Conservation (phyloP, 2,329 filamentous ascomycete genomes). For the Fusarium camptoceras region DNA sequence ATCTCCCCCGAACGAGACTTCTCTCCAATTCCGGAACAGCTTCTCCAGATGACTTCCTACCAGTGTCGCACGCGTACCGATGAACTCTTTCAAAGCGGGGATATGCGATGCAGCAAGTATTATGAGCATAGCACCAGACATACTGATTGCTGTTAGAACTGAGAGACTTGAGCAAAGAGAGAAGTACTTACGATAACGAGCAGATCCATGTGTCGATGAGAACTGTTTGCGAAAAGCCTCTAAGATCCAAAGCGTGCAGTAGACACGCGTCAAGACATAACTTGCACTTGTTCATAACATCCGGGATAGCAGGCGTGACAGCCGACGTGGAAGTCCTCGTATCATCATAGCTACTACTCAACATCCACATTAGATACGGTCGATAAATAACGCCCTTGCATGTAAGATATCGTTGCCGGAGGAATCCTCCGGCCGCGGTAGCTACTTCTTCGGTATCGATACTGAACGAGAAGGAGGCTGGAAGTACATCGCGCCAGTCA, state of each 20-base stretch:
- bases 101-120: slow-evolving; percentile 59
- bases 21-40: slow-evolving; percentile 58
- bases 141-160: slow-evolving; percentile 46
- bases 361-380: slow-evolving; percentile 63
- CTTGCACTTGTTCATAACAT: slow-evolving; percentile 57
- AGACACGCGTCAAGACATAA: slow-evolving; percentile 61
- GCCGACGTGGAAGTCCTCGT: slow-evolving; percentile 36
- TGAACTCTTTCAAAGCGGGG: slow-evolving; percentile 52
- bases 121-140: slow-evolving; percentile 63
- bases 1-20: slow-evolving; percentile 51
- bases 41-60: slow-evolving; percentile 57
- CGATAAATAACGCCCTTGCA: slow-evolving; percentile 65
- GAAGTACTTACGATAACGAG: slow-evolving; percentile 59
- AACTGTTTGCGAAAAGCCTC: slow-evolving; percentile 62
- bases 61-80: slow-evolving; percentile 53
- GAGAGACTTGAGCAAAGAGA: rapidly evolving
- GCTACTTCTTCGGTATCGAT: slow-evolving; percentile 47
- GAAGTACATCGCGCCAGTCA: slow-evolving; percentile 61
- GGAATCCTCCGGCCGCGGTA: slow-evolving; percentile 60
- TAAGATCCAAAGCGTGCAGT: slow-evolving; percentile 61
- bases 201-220: slow-evolving; percentile 68
- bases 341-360: slow-evolving; percentile 52
- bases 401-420: slow-evolving; percentile 63
- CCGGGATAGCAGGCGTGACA: slow-evolving; percentile 46
- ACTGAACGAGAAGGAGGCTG: slow-evolving; percentile 56